Evolutionary conservation across 768 basidiomycete genomes (phyloP), one percentile per base, ranked within the genome.

Genomic region (Tulasnella calospora): DNA sequence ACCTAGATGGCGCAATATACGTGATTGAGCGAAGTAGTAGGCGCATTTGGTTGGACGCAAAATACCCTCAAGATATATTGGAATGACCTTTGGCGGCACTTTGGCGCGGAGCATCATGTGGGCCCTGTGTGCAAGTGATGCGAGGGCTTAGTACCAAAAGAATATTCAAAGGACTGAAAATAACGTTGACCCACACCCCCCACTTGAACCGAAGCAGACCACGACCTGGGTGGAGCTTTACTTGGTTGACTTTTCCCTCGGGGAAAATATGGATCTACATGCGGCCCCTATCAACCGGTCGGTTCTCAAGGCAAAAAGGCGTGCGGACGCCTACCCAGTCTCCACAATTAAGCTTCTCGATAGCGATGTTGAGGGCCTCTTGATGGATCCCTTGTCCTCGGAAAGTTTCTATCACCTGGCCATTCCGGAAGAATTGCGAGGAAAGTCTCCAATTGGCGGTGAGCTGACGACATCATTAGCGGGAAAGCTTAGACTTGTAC

Each of bases 321-420:
- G 6, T 55, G 38, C 44, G 55, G 77, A 33, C 47, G 86, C 90
- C 74, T 81, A 97, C 96, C 96, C 96, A 99, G 73, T 88, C 88
- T 27, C 96, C 96, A 70, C 87, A 84, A 83, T 97, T 89, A 46
- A 99, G 86, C 83, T 92, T 92, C 73, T 90, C 86, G 51, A 95
- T 92, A 2, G 95, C 94, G n/a, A 86, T 82, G 83, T 98, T 92
- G 5, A 99, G 88, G 19, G 96, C 93, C 33, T 90, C 88, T 82
- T 99, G 96, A 83, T 92, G 92, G 76, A 98, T 89, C 2, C 96
- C 96, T 38, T 88, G 88, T n/a, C 96, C 96, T 71, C 96, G 88
- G 82, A 95, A 91, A 0, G 95, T 98, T 84, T 99, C 95, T 77
- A 98, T 87, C 30, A 95, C 94, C 84, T 98, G 96, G 12, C 96